Evolutionary conservation across 306 rosid genomes (phyloP), one percentile per base, ranked within the genome.

Genomic region (Amphicarpaea edgeworthii): DNA sequence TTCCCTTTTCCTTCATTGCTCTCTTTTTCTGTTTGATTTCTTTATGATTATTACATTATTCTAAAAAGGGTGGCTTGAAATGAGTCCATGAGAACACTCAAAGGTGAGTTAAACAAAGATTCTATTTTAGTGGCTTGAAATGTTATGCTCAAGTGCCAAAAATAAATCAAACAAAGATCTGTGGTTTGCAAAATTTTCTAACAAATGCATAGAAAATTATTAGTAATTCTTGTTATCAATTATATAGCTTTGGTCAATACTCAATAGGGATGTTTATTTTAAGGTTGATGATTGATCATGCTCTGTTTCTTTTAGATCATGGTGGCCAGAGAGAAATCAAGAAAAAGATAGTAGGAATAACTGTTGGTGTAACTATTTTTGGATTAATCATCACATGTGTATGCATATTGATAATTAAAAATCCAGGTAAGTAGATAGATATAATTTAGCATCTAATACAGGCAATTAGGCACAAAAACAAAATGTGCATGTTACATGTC

Each of bases 401-500:
- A 40, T 9, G 41, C 74, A 72, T 51, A 51, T 19, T 14, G 45
- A 45, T 43, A 20, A 21, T 42, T 12, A 43, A 32, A 51, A 72
- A 30, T 32, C n/a, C 51, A 53, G 79, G 83, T 79, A 59, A 41
- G 21, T 32, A 11, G 30, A 14, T 19, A 57, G 63, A 57, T 57
- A 57, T 57, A 23, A 21, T 57, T 54, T 20, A 54, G 9, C 14
- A 49, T 30, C 12, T 21, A 54, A 24, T 55, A 54, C 1, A 20
- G 4, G 2, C 24, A 7, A 19, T 8, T 15, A 46, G 9, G 54
- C 17, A 4, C 9, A n/a, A 47, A 5, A 47, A 34, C 0, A 1
- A 16, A 19, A 16, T 47, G 20, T 50, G 24, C 11, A 17, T 51
- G 8, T 17, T 49, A 6, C 2, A 0, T 2, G 12, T 51, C 23